Evolutionary conservation across 805 yeast species (phyloP).

Genomic region (Ogataea henricii): DNA sequence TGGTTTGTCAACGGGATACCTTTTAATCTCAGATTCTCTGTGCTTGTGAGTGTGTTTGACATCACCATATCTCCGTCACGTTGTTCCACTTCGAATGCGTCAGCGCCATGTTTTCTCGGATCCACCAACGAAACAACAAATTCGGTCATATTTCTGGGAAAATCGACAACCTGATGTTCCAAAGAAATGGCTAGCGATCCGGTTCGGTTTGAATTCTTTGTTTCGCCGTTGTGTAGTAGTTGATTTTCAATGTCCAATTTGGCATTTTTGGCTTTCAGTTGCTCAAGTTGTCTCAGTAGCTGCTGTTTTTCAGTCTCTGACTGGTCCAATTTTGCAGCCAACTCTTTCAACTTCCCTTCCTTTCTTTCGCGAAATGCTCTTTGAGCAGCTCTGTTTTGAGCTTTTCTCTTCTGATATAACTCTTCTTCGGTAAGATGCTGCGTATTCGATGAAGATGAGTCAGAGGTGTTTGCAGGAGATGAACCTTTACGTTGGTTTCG

Average conservation of each 20-base stretch:
- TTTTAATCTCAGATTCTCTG: slow-evolving; percentile 5
- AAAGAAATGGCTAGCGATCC: neutral
- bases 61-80: neutral
- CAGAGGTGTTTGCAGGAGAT: slow-evolving; percentile 3
- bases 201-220: neutral
- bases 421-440: slow-evolving; percentile 36
- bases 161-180: slow-evolving; percentile 17
- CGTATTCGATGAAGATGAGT: slow-evolving; percentile 7
- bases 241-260: slow-evolving; percentile 65
- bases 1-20: slow-evolving; percentile 13
- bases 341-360: slow-evolving; percentile 68
- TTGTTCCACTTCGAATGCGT: neutral
- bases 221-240: slow-evolving; percentile 42
- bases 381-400: slow-evolving; percentile 86
- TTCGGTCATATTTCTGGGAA: slow-evolving; percentile 31
- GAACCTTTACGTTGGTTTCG: neutral
- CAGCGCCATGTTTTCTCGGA: slow-evolving; percentile 10
- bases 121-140: slow-evolving; percentile 27
- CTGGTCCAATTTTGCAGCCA: slow-evolving; percentile 57
- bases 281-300: slow-evolving; percentile 44
- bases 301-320: slow-evolving; percentile 51
- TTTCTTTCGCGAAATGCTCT: slow-evolving; percentile 83
- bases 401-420: slow-evolving; percentile 59
- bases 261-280: slow-evolving; percentile 52
- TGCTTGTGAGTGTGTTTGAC: neutral